phyloP scores from a whole-genome alignment of 495 filamentous ascomycete species.

The Tetracladium setigerum region DNA sequence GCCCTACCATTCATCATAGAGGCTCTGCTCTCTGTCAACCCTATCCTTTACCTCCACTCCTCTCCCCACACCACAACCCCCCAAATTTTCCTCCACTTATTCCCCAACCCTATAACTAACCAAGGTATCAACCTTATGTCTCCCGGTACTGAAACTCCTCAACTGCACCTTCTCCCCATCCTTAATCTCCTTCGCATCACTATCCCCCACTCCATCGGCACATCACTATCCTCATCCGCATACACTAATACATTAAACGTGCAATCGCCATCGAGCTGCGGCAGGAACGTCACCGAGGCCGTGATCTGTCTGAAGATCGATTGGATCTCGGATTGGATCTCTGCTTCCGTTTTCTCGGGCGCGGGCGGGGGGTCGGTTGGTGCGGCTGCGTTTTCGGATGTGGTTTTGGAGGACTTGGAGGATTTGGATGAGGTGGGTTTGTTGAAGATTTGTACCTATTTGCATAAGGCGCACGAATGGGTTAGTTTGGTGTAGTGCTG shows the following conservation, averaged over 20 bases:
- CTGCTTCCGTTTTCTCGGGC: conserved; percentile 76
- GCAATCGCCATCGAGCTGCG: conserved; percentile 85
- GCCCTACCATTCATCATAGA: background rate
- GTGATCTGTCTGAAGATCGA: conserved; percentile 96
- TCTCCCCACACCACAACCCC: background rate
- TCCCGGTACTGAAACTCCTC: conserved; percentile 90
- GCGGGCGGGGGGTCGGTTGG: conserved; percentile 26
- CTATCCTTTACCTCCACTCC: background rate
- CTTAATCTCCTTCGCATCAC: conserved; percentile 94
- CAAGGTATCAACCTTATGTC: conserved; percentile 85
- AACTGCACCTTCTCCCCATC: conserved; percentile 94
- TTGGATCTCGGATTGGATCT: conserved; percentile 93
- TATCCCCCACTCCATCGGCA: conserved; percentile 99
- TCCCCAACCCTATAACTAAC: conserved; percentile 75
- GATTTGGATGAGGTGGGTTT: conserved; percentile 43
- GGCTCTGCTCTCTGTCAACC: conserved; percentile 2
- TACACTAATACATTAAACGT: conserved; percentile 99
- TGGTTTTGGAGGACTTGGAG: conserved; percentile 31
- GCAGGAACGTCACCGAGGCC: conserved; percentile 92
- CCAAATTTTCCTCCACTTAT: conserved; percentile 18
- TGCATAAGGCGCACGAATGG: background rate
- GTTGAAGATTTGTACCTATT: conserved; percentile 61
- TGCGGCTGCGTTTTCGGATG: conserved; percentile 48
- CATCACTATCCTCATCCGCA: conserved; percentile 92
- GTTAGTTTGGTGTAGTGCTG: conserved; percentile 1